These are phyloP conservation scores for Penicillium egyptiacum DNA, from an alignment of 495 filamentous ascomycete species.

Conservation along the genomic window DNA sequence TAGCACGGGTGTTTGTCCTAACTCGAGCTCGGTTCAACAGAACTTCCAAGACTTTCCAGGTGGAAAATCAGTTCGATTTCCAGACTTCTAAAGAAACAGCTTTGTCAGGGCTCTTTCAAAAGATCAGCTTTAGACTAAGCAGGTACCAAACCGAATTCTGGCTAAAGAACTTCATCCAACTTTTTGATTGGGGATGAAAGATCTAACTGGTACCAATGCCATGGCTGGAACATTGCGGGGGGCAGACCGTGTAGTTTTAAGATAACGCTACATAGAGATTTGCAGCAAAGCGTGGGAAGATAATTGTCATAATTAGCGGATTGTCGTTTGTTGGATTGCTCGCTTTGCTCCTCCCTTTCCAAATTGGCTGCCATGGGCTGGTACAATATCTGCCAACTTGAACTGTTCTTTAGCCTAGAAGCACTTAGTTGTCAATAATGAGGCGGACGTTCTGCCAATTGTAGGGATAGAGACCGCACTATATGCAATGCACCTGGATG, in stretches of 20 bases:
- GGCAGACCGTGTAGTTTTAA: not conserved
- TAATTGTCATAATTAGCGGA: conserved; percentile 2
- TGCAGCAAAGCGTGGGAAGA: conserved; percentile 10
- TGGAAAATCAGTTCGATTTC: not conserved
- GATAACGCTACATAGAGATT: conserved; percentile 1
- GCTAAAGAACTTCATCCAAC: conserved; percentile 6
- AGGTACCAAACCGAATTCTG: conserved; percentile 7
- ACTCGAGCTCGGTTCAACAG: conserved; percentile 1
- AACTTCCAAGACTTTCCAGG: conserved; percentile 2
- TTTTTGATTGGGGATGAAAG: conserved; percentile 8
- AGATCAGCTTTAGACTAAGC: conserved; percentile 4
- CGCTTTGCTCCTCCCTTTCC: not conserved
- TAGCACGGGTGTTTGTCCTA: not conserved
- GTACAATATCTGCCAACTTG: no score
- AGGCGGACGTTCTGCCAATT: no score
- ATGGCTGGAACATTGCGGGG: conserved; percentile 6
- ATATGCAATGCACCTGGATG: no score
- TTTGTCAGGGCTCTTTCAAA: conserved; percentile 4
- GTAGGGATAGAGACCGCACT: no score
- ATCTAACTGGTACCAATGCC: conserved; percentile 12
- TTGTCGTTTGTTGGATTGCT: not conserved
- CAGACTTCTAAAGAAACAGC: conserved; percentile 1
- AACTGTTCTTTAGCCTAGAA: no score
- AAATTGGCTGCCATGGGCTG: no score
- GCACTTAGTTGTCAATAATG: no score